Percentiles rank a stretch among this genome's conserved stretches.
Evolutionary conservation across 2,329 filamentous ascomycete species (phyloP).

Genomic region (Aspergillus aculeatinus): DNA sequence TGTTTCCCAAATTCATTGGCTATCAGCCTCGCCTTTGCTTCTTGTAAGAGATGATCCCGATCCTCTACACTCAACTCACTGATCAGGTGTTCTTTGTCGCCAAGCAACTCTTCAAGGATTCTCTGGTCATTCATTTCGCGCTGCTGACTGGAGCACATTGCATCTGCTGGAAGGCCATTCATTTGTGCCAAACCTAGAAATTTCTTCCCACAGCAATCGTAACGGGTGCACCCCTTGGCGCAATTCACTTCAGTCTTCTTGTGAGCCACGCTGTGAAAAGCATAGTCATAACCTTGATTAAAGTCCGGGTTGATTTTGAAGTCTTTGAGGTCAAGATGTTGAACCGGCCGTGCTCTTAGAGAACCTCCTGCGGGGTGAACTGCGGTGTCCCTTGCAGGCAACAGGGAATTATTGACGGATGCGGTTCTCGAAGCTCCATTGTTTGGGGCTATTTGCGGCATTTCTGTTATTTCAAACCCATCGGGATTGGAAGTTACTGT

Average conservation of each 20-base stretch:
- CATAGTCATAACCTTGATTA: slow-evolving; percentile 70
- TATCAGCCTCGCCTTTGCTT: slow-evolving; percentile 71
- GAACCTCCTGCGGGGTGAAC: slow-evolving; percentile 37
- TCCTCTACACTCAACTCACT: slow-evolving; percentile 58
- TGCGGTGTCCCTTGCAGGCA: neutral
- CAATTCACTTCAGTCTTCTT: slow-evolving; percentile 67
- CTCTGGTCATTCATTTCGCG: slow-evolving; percentile 30
- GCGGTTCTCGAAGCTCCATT: neutral
- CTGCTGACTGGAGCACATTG: slow-evolving; percentile 12
- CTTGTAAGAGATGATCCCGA: slow-evolving; percentile 65
- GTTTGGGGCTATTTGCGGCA: neutral
- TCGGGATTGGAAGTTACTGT: neutral
- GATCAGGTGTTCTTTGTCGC: slow-evolving; percentile 38
- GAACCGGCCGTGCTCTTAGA: slow-evolving; percentile 59
- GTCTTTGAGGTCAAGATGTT: slow-evolving; percentile 63
- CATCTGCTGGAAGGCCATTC: slow-evolving; percentile 32
- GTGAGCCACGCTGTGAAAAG: slow-evolving; percentile 73
- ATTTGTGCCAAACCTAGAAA: slow-evolving; percentile 65
- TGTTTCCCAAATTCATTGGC: slow-evolving; percentile 77
- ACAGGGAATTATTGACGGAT: neutral
- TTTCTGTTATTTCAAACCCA: neutral
- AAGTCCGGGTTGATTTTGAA: slow-evolving; percentile 77
- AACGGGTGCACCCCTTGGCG: slow-evolving; percentile 70
- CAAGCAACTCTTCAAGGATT: slow-evolving; percentile 56
- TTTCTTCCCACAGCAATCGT: slow-evolving; percentile 72